These are phyloP conservation scores for Rhodamnia argentea DNA, from an alignment of 345 rosid species.

Conservation along the genomic window DNA sequence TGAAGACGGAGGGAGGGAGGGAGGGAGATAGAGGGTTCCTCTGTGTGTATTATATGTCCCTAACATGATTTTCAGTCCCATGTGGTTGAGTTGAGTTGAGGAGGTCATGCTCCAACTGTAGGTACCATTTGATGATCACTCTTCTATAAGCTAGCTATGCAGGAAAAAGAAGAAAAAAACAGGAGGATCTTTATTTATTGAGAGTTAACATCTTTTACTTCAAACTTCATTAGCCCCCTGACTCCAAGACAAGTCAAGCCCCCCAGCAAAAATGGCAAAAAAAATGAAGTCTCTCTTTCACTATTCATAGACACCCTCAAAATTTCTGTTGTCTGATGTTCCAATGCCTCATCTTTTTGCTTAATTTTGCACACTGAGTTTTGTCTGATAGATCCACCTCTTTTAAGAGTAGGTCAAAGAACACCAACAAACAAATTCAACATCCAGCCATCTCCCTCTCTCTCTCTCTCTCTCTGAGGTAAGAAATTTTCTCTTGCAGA, in stretches of 20 bases:
- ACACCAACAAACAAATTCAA: not conserved
- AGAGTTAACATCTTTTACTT: not conserved
- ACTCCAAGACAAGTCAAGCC: not conserved
- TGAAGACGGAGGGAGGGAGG: not conserved
- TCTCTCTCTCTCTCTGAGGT: not conserved
- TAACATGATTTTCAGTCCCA: not conserved
- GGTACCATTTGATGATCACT: not conserved
- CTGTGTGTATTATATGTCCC: not conserved
- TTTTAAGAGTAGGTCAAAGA: not conserved
- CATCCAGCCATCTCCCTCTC: not conserved
- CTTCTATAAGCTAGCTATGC: not conserved
- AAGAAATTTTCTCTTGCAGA: not conserved
- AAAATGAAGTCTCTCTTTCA: not conserved
- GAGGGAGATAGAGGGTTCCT: not conserved
- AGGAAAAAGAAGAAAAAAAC: not conserved
- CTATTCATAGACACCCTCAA: not conserved
- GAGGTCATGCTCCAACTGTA: not conserved
- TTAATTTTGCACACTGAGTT: not conserved
- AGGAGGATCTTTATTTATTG: not conserved
- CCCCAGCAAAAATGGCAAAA: not conserved
- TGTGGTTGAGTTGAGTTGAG: not conserved
- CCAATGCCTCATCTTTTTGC: not conserved
- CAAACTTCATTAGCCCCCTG: not conserved
- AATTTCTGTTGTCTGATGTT: not conserved
- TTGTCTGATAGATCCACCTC: not conserved